Conservation (phyloP, 2,329 filamentous ascomycete species). For the Xylariales sp. region DNA sequence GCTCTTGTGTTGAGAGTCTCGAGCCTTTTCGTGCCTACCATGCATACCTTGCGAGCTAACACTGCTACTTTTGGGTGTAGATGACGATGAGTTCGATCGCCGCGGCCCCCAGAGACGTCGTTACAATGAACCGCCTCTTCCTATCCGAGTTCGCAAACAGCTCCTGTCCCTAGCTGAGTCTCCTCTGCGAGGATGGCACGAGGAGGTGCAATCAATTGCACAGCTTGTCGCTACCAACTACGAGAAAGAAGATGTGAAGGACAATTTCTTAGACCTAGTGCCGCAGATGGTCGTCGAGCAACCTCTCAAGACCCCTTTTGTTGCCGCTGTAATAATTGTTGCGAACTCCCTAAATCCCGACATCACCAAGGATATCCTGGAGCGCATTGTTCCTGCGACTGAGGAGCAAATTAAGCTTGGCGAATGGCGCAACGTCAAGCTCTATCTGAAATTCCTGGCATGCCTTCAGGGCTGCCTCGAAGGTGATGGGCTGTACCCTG, state of each 20-base stretch:
- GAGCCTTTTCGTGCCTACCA: no score
- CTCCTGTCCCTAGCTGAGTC: slow-evolving; percentile 79
- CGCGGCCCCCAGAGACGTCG: slow-evolving; percentile 69
- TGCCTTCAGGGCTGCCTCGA: slow-evolving; percentile 77
- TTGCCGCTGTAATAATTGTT: slow-evolving; percentile 77
- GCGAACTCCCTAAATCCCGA: slow-evolving; percentile 75
- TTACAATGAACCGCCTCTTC: slow-evolving; percentile 63
- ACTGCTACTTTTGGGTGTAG: slow-evolving; percentile 31
- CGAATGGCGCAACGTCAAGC: slow-evolving; percentile 87
- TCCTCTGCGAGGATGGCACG: slow-evolving; percentile 70
- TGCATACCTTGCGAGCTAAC: slow-evolving; percentile 22
- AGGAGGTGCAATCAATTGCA: slow-evolving; percentile 72
- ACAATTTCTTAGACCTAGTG: slow-evolving; percentile 67
- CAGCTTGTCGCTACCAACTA: slow-evolving; percentile 76
- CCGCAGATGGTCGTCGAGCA: slow-evolving; percentile 82
- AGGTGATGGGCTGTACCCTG: slow-evolving; percentile 77
- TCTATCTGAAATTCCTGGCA: slow-evolving; percentile 83
- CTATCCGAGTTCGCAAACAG: slow-evolving; percentile 71
- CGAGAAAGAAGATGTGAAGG: slow-evolving; percentile 76
- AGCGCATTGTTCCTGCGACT: slow-evolving; percentile 53
- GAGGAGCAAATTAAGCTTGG: slow-evolving; percentile 68
- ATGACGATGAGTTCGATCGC: slow-evolving; percentile 77
- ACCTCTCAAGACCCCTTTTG: slow-evolving; percentile 95
- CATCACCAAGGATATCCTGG: slow-evolving; percentile 67
- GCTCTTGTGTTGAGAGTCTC: no score